Base-by-base conservation (phyloP, 1,139 yeast genomes). In the Hansenula sp. region DNA sequence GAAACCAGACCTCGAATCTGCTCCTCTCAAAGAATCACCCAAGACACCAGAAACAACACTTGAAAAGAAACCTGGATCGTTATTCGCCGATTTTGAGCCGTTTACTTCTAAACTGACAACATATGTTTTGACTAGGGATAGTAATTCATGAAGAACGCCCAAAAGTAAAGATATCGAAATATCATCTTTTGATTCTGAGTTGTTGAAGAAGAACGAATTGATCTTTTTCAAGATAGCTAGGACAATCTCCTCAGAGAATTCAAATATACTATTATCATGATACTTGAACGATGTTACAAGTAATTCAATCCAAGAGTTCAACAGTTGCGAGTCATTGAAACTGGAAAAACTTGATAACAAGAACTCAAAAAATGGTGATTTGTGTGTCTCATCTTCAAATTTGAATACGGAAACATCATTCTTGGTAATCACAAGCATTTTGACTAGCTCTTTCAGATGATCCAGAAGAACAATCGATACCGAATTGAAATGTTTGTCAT, bases 21-120 rank as follows among this genome's bases (percentile, higher is more conserved):
- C 3, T 6, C 17, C 8, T 12, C 17, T 36, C 10, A 18, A 17
- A 2, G 38, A 36, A 8, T 36, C 79, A 47, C 82, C 85, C 58
- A 91, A 88, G 0, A 90, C 96, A 3, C 96, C 96, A 51, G 87
- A 90, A 41, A 85, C 84, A 12, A 87, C 91, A 47, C 78, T 79
- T 0, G 89, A 89, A 50, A 86, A 76, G 58, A 86, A 84, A 0
- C 86, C 84, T 21, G 74, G 76, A 13, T 68, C 71, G 25, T 54
- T 43, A 17, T 45, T 45, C 9, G 54, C 42, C 4, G 42, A 34
- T 13, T 36, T 46, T 35, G 44, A 36, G 15, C 42, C 44, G 41
- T 49, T 53, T 16, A 51, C 48, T 35, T 56, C 60, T 15, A 56
- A 39, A 3, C 53, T 50, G 13, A 51, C 38, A 25, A 53, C 58